Base-by-base conservation (phyloP, 1,284 basidiomycete genomes). In the Sparassis latifolia region DNA sequence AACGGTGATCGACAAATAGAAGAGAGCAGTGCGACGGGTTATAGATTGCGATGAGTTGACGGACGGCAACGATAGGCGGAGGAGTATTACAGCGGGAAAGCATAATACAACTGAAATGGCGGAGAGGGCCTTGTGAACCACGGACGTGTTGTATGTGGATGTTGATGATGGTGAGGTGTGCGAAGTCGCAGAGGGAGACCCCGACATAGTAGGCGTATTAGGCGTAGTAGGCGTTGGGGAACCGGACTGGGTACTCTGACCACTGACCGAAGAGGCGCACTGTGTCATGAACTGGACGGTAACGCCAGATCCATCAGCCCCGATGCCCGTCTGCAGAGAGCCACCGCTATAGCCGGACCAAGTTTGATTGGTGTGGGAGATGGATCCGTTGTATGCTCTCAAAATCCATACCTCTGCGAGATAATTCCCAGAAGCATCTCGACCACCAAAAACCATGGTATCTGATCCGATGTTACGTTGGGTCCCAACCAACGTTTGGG, bases 381-480 rank as follows among this genome's bases (percentile, higher is more conserved):
- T 59, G 33, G 74, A 66, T 5, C 71, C 84, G 51, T 75, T 73
- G 63, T 89, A 89, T 2, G 84, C 77, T 47, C 89, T 73, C 53
- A 91, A 70, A 12, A 91, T 63, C 88, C 88, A 91, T 6, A 91
- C 62, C 47, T 91, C 88, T 42, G 78, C 75, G 3, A 89, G 71
- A 60, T 86, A 83, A 40, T 73, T 77, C 20, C 88, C 88, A 48
- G 69, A 63, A 35, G 72, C 69, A 63, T 88, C 85, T 57, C 77
- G 75, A 30, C 88, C 88, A 43, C 88, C 88, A 58, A 87, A 91
- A 9, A 91, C 78, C 44, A 91, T 75, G n/a, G 79, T 85, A 61
- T 91, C 89, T 30, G 85, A 74, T 33, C 76, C 78, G n/a, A 61
- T 59, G 33, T 61, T 64, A 28, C 76, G 72, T 37, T 74, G 68